These are phyloP conservation scores for Akanthomyces lecanii DNA, from an alignment of 2,329 filamentous ascomycete genomes.

Conservation along the genomic window DNA sequence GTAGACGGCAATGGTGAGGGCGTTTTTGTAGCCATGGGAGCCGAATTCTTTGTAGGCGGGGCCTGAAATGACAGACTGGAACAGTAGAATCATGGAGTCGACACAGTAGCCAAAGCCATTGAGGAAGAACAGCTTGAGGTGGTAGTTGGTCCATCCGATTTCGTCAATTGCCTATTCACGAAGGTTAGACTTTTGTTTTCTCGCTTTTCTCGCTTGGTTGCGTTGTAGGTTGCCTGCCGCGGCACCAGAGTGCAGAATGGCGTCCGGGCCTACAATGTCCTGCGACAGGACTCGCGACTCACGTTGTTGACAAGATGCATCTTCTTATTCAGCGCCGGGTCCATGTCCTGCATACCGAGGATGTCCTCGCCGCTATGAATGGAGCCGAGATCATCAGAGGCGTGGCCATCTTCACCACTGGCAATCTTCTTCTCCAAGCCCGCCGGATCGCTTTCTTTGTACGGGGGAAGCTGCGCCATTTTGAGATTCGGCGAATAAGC, in stretches of 20 bases:
- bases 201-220: background rate
- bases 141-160: conserved; percentile 57
- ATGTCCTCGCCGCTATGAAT: conserved; percentile 42
- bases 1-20: conserved; percentile 59
- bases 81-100: conserved; percentile 44
- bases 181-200: background rate
- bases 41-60: conserved; percentile 58
- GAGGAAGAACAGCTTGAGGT: conserved; percentile 57
- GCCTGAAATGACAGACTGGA: conserved; percentile 59
- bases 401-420: conserved; percentile 2
- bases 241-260: background rate
- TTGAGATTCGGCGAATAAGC: background rate
- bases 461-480: conserved; percentile 12
- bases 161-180: conserved; percentile 46
- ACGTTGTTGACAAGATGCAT: conserved; percentile 68
- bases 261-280: background rate
- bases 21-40: conserved; percentile 48
- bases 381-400: conserved; percentile 17
- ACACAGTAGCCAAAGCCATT: conserved; percentile 56
- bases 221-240: background rate
- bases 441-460: conserved; percentile 3
- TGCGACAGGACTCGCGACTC: conserved; percentile 24
- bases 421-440: conserved; percentile 13
- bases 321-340: conserved; percentile 60
- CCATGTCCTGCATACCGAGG: conserved; percentile 52